Evolutionary conservation across 2,329 filamentous ascomycete genomes (phyloP).

Genomic region (Talaromyces marneffei): DNA sequence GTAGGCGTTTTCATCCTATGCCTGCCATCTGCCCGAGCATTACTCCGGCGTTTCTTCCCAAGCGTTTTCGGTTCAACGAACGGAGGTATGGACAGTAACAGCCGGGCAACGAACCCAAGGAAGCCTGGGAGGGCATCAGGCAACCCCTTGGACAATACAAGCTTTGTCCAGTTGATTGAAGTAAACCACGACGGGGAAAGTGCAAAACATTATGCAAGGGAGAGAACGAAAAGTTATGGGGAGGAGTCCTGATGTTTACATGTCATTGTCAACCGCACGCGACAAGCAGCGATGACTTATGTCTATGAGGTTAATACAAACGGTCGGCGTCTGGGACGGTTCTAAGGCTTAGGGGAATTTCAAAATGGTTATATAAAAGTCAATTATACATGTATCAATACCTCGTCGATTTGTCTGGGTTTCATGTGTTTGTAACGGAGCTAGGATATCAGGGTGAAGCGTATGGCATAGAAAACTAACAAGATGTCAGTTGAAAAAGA

Average conservation of each 20-base stretch:
- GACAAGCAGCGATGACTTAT: too few species aligned
- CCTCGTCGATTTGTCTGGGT: too few species aligned
- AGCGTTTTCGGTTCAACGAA: background rate
- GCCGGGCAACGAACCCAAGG: background rate
- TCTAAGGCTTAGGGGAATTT: too few species aligned
- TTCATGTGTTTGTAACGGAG: too few species aligned
- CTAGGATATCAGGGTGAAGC: too few species aligned
- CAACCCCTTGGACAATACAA: background rate
- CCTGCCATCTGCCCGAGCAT: constrained; percentile 15
- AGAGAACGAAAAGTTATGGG: background rate
- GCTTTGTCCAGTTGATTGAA: background rate
- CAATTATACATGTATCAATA: too few species aligned
- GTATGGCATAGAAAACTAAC: background rate
- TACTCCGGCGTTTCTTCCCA: constrained; percentile 15
- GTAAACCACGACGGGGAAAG: background rate
- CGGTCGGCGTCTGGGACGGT: too few species aligned
- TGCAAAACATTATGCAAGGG: background rate
- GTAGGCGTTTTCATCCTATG: constrained; percentile 16
- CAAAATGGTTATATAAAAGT: too few species aligned
- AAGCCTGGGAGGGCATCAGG: background rate
- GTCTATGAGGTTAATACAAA: too few species aligned
- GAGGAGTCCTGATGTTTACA: background rate
- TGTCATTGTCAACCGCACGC: background rate
- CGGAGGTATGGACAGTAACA: background rate
- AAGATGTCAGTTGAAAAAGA: background rate